These are phyloP conservation scores for Glarea lozoyensis DNA, from an alignment of 495 filamentous ascomycete genomes.

Conservation along the genomic window DNA sequence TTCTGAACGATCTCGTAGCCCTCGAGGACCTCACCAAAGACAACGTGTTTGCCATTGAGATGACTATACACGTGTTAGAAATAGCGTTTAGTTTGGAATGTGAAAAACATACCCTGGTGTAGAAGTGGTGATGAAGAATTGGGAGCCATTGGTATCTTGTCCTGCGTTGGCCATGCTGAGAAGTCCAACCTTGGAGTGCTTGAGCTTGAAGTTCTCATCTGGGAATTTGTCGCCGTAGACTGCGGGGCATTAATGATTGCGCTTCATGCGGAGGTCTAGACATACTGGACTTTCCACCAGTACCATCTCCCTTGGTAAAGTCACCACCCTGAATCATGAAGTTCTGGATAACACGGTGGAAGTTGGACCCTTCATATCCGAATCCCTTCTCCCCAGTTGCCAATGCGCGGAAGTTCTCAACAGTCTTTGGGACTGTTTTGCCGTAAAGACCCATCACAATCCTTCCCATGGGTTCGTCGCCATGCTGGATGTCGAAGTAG, in stretches of 20 bases:
- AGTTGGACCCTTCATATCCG: constrained; percentile 41
- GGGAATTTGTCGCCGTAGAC: constrained; percentile 91
- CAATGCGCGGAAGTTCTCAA: constrained; percentile 96
- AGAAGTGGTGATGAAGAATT: constrained; percentile 95
- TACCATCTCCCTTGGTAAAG: constrained; percentile 94
- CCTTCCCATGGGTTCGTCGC: constrained; percentile 72
- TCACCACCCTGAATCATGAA: constrained; percentile 99
- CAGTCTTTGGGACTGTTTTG: constrained; percentile 95
- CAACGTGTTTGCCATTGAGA: constrained; percentile 84
- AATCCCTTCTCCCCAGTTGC: constrained; percentile 95
- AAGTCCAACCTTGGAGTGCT: constrained; percentile 55
- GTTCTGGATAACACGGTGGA: constrained; percentile 97
- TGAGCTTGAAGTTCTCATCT: constrained; percentile 99
- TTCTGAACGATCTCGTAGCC: constrained; percentile 83
- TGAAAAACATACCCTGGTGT: constrained; percentile 59
- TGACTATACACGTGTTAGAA: constrained; percentile 43
- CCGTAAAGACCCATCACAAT: constrained; percentile 95
- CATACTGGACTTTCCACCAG: constrained; percentile 86
- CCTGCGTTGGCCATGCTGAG: constrained; percentile 95
- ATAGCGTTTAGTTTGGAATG: background rate
- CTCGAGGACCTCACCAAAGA: constrained; percentile 87
- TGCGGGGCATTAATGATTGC: constrained; percentile 17
- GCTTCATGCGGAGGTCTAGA: constrained; percentile 7
- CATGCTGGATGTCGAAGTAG: constrained; percentile 92
- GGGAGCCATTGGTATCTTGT: constrained; percentile 95